Evolutionary conservation across 495 filamentous ascomycete genomes (phyloP), one percentile per base, ranked within the genome.

Genomic region (Aspergillus nidulans): DNA sequence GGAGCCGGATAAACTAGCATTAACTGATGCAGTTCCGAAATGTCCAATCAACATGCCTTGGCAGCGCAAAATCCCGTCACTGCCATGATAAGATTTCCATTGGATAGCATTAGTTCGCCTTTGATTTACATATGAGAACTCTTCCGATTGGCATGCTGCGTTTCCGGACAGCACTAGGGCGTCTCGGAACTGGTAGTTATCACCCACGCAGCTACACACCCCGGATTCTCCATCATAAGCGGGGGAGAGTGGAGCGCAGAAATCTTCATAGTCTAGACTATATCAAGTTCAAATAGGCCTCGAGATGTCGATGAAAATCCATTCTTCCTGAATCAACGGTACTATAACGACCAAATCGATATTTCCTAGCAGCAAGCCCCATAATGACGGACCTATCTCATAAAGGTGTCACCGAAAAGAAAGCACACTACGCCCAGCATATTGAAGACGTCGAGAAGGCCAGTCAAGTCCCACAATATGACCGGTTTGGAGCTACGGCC

Each of bases 401-500:
- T 12, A 15, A 34, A 3, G 47, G 32, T 12, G 24, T 38, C n/a
- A 18, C 16, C 24, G 28, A 34, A 12, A 49, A 49, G 47, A 30
- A 49, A 7, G 26, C 10, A 8, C 16, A 9, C 16, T 32, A 57
- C 46, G 55, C 50, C 13, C 41, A 57, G 30, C 41, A 46, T 19
- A 21, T 23, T 18, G 30, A 12, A 12, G 43, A 53, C 19, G 41
- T 36, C 8, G 51, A 28, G 43, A 49, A 48, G 32, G 18, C 20
- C 21, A 30, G 24, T 19, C 47, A 41, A 8, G 40, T 43, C 15
- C 43, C 49, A 5, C 13, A 58, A 20, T 58, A 58, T 26, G 56
- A 58, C 34, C 39, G 26, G 19, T 58, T 58, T 21, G 56, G 56
- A 8, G 45, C 49, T 1, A 24, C 43, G 16, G 44, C 39, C 24